Percentiles rank a stretch among this genome's conserved stretches.
Conservation (phyloP, 768 basidiomycete genomes). For the Lactarius deliciosus region DNA sequence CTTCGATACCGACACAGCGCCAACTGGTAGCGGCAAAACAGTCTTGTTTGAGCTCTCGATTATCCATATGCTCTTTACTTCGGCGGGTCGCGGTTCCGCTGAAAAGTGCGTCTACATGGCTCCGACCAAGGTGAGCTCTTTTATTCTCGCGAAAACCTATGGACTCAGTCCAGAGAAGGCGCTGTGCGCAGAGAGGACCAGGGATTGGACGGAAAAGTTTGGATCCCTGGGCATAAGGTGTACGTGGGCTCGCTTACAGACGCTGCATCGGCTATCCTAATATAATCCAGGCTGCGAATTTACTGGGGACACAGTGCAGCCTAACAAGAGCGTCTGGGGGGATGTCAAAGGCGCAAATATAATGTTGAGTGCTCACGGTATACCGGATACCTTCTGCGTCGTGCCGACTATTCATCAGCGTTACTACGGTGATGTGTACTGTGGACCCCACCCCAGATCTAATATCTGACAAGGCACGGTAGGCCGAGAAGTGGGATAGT, state of each 20-base stretch:
- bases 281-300: slow-evolving; percentile 69
- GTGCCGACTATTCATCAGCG: slow-evolving; percentile 39
- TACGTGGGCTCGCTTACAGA: slow-evolving; percentile 36
- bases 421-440: slow-evolving; percentile 65
- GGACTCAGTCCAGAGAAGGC: slow-evolving; percentile 50
- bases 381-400: not conserved
- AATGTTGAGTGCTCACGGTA: slow-evolving; percentile 53
- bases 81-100: slow-evolving; percentile 37
- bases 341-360: slow-evolving; percentile 75
- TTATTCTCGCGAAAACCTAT: slow-evolving; percentile 1
- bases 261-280: slow-evolving; percentile 4
- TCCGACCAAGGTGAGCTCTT: slow-evolving; percentile 71
- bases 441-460: slow-evolving; percentile 3
- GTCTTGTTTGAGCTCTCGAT: slow-evolving; percentile 92
- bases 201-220: slow-evolving; percentile 86
- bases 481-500: slow-evolving; percentile 98
- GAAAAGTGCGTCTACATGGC: slow-evolving; percentile 88
- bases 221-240: slow-evolving; percentile 73
- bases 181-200: slow-evolving; percentile 78
- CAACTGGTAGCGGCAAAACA: slow-evolving; percentile 96
- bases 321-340: slow-evolving; percentile 65
- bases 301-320: slow-evolving; percentile 84
- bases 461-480: slow-evolving; percentile 12
- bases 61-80: slow-evolving; percentile 62
- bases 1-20: slow-evolving; percentile 51